phyloP scores from a whole-genome alignment of 495 filamentous ascomycete species.

The Cercophora scortea region DNA sequence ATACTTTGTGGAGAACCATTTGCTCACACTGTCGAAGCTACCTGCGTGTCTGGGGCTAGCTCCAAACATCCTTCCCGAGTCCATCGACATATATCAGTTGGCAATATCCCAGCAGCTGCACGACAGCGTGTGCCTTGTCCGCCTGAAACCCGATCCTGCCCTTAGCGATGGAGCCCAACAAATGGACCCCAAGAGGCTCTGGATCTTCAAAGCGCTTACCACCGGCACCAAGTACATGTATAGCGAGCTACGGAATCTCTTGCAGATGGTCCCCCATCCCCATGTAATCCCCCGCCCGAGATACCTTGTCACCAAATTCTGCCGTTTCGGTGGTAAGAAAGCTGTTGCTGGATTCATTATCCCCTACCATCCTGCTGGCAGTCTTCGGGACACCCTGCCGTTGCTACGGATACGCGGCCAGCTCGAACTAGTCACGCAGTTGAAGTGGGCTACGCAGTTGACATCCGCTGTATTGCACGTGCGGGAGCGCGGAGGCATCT shows the following conservation, averaged over 20 bases:
- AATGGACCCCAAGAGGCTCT: slow-evolving; percentile 13
- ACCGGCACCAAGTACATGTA: slow-evolving; percentile 42
- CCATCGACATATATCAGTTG: slow-evolving; percentile 32
- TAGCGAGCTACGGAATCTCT: slow-evolving; percentile 37
- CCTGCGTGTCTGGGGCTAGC: slow-evolving; percentile 18
- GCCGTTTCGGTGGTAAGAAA: slow-evolving; percentile 36
- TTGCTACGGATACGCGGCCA: slow-evolving; percentile 30
- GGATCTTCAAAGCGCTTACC: slow-evolving; percentile 42
- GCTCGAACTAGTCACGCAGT: slow-evolving; percentile 24
- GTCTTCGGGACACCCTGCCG: slow-evolving; percentile 35
- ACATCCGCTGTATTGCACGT: slow-evolving; percentile 33
- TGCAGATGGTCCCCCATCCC: slow-evolving; percentile 32
- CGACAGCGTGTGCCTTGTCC: slow-evolving; percentile 39
- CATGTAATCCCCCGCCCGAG: slow-evolving; percentile 34
- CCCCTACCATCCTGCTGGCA: slow-evolving; percentile 31
- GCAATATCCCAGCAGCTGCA: slow-evolving; percentile 33
- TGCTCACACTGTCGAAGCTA: slow-evolving; percentile 25
- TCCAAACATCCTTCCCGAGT: slow-evolving; percentile 21
- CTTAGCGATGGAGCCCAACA: neutral
- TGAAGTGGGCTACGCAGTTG: slow-evolving; percentile 39
- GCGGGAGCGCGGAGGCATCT: slow-evolving; percentile 25
- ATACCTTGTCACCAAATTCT: slow-evolving; percentile 38
- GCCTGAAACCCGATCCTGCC: slow-evolving; percentile 11
- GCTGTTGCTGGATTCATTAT: slow-evolving; percentile 40
- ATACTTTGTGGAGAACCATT: slow-evolving; percentile 33